Percentiles rank a stretch among this genome's conserved stretches.
Evolutionary conservation across 345 rosid genomes (phyloP).

Genomic region (Euphorbia tirucalli): DNA sequence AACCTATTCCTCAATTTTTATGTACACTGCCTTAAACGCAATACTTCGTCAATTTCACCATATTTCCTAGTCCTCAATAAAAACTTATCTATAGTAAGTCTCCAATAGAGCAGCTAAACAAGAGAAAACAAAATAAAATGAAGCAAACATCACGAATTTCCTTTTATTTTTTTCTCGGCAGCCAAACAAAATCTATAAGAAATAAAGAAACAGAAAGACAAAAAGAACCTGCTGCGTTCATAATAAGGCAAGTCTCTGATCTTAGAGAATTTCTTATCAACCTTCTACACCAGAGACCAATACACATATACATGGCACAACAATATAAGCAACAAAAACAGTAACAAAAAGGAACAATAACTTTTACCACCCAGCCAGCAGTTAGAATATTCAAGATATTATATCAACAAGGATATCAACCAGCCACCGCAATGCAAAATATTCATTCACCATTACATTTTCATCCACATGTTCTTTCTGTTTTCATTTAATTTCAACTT

Average conservation of each 20-base stretch:
- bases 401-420: too few relatives aligned
- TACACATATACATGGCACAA: too few relatives aligned
- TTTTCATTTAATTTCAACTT: too few relatives aligned
- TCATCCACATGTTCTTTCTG: too few relatives aligned
- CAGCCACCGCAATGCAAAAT: too few relatives aligned
- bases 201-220: not conserved
- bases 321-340: too few relatives aligned
- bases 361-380: too few relatives aligned
- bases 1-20: not conserved
- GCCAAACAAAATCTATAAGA: not conserved
- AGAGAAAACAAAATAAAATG: not conserved
- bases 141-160: too few relatives aligned
- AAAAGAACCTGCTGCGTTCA: constrained; percentile 76
- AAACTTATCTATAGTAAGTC: not conserved
- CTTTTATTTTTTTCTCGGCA: constrained; percentile 4
- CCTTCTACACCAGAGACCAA: too few relatives aligned
- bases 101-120: not conserved
- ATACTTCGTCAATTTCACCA: not conserved
- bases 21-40: not conserved
- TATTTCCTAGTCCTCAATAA: not conserved
- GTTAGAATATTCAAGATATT: too few relatives aligned
- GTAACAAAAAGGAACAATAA: too few relatives aligned
- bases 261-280: constrained; percentile 82
- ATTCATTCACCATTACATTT: too few relatives aligned
- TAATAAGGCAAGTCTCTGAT: constrained; percentile 96